phyloP scores from a whole-genome alignment of 257 asterid genomes.

The Solanum habrochaites region DNA sequence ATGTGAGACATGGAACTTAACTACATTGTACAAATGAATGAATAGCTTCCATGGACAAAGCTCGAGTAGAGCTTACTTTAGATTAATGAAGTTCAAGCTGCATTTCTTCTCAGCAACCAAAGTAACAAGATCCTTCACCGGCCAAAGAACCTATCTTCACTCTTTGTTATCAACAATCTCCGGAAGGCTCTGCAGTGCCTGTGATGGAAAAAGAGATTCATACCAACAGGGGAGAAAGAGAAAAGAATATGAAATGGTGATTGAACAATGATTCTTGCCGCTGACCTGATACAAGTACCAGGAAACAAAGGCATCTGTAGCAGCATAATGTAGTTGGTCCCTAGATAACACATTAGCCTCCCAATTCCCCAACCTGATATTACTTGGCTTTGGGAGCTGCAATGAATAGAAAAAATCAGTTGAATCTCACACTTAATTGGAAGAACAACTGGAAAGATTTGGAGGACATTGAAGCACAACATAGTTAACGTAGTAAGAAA shows the following conservation, averaged over 20 bases:
- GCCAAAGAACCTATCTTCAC: slow-evolving; percentile 1
- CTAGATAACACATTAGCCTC: slow-evolving; percentile 57
- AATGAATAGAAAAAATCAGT: slow-evolving; percentile 7
- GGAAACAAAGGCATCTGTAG: slow-evolving; percentile 83
- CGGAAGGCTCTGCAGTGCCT: slow-evolving; percentile 53
- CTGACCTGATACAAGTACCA: slow-evolving; percentile 80
- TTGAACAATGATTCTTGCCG: neutral
- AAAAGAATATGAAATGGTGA: neutral
- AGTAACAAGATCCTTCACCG: neutral
- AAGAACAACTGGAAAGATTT: neutral
- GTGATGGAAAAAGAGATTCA: neutral
- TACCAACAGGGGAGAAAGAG: neutral
- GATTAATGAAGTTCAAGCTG: neutral
- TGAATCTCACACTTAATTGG: neutral
- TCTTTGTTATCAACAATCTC: slow-evolving; percentile 21
- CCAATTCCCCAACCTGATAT: slow-evolving; percentile 80
- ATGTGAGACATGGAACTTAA: neutral
- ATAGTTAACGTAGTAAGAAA: neutral
- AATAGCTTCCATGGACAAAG: neutral
- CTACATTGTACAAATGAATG: neutral
- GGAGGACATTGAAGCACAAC: neutral
- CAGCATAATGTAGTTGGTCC: slow-evolving; percentile 68
- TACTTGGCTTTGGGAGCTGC: slow-evolving; percentile 81
- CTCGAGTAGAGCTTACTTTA: neutral
- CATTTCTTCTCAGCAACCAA: neutral